Evolutionary conservation across 1,139 yeast genomes (phyloP).

Genomic region (Kurtzmaniella quercitrusa): DNA sequence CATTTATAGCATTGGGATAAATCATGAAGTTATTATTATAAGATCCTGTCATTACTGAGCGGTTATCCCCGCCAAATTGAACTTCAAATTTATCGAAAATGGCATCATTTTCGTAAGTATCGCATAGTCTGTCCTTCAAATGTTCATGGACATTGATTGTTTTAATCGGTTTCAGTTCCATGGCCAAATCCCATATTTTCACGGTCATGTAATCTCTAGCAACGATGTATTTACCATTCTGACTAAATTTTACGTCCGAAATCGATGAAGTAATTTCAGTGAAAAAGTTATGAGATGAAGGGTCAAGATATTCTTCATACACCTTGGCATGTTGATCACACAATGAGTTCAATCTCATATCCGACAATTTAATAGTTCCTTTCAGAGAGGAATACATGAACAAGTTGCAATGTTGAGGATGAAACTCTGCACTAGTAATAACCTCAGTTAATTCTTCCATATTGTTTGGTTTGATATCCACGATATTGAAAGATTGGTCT

Average conservation of each 20-base stretch:
- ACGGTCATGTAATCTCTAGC: slow-evolving; percentile 97
- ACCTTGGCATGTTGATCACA: slow-evolving; percentile 89
- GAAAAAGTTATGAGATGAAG: slow-evolving; percentile 89
- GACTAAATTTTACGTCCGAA: slow-evolving; percentile 88
- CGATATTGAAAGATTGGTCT: slow-evolving; percentile 94
- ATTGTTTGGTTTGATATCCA: slow-evolving; percentile 95
- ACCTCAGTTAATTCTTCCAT: slow-evolving; percentile 99
- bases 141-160: slow-evolving; percentile 96
- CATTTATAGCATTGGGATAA: slow-evolving; percentile 71
- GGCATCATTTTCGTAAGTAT: slow-evolving; percentile 97
- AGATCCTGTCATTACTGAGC: slow-evolving; percentile 93
- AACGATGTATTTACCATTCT: slow-evolving; percentile 91
- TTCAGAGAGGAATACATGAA: slow-evolving; percentile 97
- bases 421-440: slow-evolving; percentile 96
- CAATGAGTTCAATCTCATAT: slow-evolving; percentile 93
- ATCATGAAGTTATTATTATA: slow-evolving; percentile 97
- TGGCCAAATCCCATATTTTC: slow-evolving; percentile 96
- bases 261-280: slow-evolving; percentile 96
- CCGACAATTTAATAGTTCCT: slow-evolving; percentile 93
- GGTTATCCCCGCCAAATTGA: slow-evolving; percentile 89
- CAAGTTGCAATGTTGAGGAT: slow-evolving; percentile 86
- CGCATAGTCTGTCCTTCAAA: slow-evolving; percentile 88
- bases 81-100: slow-evolving; percentile 98
- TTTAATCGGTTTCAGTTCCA: slow-evolving; percentile 93
- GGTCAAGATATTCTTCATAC: slow-evolving; percentile 91